phyloP scores from a whole-genome alignment of 2,329 filamentous ascomycete genomes.

The Mariannaea sp. region DNA sequence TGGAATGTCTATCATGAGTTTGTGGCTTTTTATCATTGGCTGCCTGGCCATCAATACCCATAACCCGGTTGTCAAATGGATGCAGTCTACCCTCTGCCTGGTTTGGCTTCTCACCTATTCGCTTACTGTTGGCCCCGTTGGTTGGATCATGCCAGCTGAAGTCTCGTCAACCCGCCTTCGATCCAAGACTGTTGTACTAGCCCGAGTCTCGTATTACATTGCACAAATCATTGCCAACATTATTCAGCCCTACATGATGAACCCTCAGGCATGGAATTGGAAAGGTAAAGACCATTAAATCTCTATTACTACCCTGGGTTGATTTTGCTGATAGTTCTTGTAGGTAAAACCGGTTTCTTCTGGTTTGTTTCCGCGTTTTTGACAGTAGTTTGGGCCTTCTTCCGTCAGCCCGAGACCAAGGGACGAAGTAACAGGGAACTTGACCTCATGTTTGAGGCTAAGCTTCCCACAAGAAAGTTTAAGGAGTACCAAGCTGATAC shows the following conservation, averaged over 20 bases:
- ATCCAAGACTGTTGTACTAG: constrained; percentile 38
- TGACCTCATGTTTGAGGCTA: constrained; percentile 53
- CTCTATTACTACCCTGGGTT: constrained; percentile 36
- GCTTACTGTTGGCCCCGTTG: constrained; percentile 39
- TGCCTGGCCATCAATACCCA: background rate
- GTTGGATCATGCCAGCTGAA: constrained; percentile 41
- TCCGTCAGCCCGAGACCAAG: constrained; percentile 55
- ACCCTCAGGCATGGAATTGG: constrained; percentile 41
- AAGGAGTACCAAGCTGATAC: constrained; percentile 4
- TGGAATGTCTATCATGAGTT: constrained; percentile 43
- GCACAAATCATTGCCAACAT: constrained; percentile 32
- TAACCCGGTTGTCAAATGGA: background rate
- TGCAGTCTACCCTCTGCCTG: constrained; percentile 1
- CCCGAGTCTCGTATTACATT: constrained; percentile 37
- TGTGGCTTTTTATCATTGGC: constrained; percentile 45
- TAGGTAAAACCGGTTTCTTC: constrained; percentile 43
- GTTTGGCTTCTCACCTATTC: background rate
- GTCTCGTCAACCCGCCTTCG: constrained; percentile 41
- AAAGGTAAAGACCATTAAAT: constrained; percentile 15
- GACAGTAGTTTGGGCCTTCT: constrained; percentile 54
- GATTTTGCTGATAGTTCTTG: too few species aligned
- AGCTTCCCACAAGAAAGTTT: constrained; percentile 46
- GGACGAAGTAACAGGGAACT: constrained; percentile 56
- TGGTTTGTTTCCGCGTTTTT: constrained; percentile 39
- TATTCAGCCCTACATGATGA: constrained; percentile 41